phyloP scores from a whole-genome alignment of 2,329 filamentous ascomycete species.

The Xylaria sp. region DNA sequence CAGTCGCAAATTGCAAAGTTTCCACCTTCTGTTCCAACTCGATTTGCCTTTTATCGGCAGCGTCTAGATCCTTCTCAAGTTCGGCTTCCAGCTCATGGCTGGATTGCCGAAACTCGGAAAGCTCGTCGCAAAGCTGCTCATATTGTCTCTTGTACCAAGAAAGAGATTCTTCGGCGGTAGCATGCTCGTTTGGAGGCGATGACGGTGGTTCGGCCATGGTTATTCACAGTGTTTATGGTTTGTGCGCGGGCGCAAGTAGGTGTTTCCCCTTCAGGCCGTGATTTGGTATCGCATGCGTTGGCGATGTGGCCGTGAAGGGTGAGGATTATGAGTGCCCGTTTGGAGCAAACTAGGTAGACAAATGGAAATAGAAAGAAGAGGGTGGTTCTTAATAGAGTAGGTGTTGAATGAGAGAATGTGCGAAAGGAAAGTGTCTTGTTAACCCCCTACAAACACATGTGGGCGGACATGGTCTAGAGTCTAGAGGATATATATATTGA shows the following conservation, averaged over 20 bases:
- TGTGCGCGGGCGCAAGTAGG: slow-evolving; percentile 12
- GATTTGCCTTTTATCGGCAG: slow-evolving; percentile 92
- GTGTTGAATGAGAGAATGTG: slow-evolving; percentile 30
- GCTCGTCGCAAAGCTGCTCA: slow-evolving; percentile 88
- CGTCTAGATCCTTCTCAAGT: slow-evolving; percentile 94
- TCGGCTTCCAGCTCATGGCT: slow-evolving; percentile 95
- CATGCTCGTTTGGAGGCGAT: slow-evolving; percentile 67
- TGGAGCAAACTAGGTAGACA: slow-evolving; percentile 18
- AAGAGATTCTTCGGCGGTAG: slow-evolving; percentile 77
- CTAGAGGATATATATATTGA: slow-evolving; percentile 12
- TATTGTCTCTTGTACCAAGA: slow-evolving; percentile 97
- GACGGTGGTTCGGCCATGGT: slow-evolving; percentile 71
- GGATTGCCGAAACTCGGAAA: slow-evolving; percentile 92
- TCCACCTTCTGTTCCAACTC: slow-evolving; percentile 89
- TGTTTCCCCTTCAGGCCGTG: slow-evolving; percentile 31
- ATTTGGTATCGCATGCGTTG: slow-evolving; percentile 28
- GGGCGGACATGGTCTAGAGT: slow-evolving; percentile 32
- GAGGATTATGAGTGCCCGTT: not conserved
- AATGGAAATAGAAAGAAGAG: slow-evolving; percentile 28
- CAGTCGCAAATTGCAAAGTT: slow-evolving; percentile 84
- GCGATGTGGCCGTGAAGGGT: slow-evolving; percentile 18
- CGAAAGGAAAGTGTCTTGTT: slow-evolving; percentile 23
- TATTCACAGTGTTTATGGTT: slow-evolving; percentile 6
- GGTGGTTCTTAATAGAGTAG: slow-evolving; percentile 11
- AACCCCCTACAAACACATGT: slow-evolving; percentile 27